Evolutionary conservation across 106 monocot species (phyloP), one percentile per base, ranked within the genome.

Genomic region (Xerophyta viscosa): DNA sequence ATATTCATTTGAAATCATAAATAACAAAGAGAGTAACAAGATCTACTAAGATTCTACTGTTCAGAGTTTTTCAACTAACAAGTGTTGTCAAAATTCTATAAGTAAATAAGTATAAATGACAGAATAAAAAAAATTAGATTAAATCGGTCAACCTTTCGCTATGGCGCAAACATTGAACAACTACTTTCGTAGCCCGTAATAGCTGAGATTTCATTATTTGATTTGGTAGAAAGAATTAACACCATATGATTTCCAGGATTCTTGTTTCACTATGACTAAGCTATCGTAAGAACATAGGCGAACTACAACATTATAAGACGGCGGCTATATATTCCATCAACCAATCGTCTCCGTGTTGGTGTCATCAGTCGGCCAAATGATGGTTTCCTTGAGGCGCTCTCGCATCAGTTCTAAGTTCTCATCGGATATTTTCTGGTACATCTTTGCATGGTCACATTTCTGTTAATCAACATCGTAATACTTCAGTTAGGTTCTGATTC

Each of bases 341-440:
- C 82, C 83, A 27, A 86, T 65, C 52, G 46, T 88, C 67, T 88
- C 81, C 0, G 85, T 78, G 64, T 81, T 88, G 37, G 88, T 71
- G 73, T 96, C 88, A 57, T 96, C 94, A 10, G 88, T 72, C 15
- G 94, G 94, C 81, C 88, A 96, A 54, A 96, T 85, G 24, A 96
- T 76, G 1, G 94, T 96, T 39, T 96, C 94, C 67, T 76, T 81
- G 4, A 96, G 76, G 48, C 94, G 65, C 54, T 96, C 94, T 3
- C 88, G 69, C 94, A 88, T 96, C 58, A 88, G 31, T 66, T 72
- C 50, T 24, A 88, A 52, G 70, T 96, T 88, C 73, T 96, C 88
- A 41, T 88, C 81, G 0, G 81, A 79, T 25, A 88, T 88, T 46
- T 58, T 41, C 53, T 94, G 71, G 22, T 94, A 85, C 81, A 84